phyloP scores from a whole-genome alignment of 495 filamentous ascomycete species.

The Patellaria atrata region DNA sequence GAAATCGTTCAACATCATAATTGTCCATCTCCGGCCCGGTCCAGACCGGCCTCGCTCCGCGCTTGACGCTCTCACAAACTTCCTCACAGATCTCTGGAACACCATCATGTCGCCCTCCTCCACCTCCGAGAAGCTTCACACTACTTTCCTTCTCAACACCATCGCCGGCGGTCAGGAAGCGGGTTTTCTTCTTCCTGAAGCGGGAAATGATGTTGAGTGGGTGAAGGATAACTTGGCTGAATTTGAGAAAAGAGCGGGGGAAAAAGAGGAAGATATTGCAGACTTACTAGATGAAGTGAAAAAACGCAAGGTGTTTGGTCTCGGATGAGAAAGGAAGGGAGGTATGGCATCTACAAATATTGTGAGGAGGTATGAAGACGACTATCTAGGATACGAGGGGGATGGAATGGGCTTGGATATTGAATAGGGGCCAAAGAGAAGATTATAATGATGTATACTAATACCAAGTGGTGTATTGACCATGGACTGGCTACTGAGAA shows the following conservation, averaged over 20 bases:
- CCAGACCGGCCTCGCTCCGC: conserved; percentile 3
- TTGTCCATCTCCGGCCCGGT: conserved; percentile 17
- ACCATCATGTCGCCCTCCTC: not conserved
- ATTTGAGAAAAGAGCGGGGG: conserved; percentile 13
- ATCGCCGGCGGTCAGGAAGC: conserved; percentile 16
- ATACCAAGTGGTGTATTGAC: no score
- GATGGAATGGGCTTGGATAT: no score
- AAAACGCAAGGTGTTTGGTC: not conserved
- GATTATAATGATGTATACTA: no score
- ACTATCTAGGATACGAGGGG: no score
- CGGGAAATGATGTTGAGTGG: conserved; percentile 22
- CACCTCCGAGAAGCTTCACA: conserved; percentile 12
- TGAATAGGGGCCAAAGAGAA: no score
- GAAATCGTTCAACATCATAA: conserved; percentile 20
- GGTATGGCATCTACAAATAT: no score
- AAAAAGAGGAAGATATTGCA: conserved; percentile 14
- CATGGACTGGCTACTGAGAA: no score
- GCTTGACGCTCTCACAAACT: not conserved
- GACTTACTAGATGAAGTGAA: conserved; percentile 1
- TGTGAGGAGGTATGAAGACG: no score
- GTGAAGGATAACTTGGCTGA: conserved; percentile 14
- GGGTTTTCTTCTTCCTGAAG: conserved; percentile 18
- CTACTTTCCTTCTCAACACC: conserved; percentile 17
- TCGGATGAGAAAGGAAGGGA: no score
- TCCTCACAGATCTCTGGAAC: conserved; percentile 5